These are phyloP conservation scores for Hypseocharis bilobata DNA, from an alignment of 441 rosid species.

Conservation along the genomic window DNA sequence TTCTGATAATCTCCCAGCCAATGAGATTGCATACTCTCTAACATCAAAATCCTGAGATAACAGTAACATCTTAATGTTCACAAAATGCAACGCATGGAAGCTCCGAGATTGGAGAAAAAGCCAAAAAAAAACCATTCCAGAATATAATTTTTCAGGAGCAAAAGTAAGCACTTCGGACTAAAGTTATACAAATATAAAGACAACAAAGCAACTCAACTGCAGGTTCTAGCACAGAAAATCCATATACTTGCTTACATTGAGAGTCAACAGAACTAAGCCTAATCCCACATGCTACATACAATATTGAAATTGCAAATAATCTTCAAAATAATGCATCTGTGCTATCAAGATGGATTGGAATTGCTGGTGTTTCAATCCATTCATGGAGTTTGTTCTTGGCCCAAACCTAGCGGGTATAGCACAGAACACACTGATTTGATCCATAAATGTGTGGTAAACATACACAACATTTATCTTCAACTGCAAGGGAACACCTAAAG, in stretches of 20 bases:
- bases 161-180: not conserved
- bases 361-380: not conserved
- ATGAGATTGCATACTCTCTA: slow-evolving; percentile 90
- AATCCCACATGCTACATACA: not conserved
- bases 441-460: not conserved
- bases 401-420: not conserved
- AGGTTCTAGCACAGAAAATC: not conserved
- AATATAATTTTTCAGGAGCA: not conserved
- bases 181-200: not conserved
- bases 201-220: slow-evolving; percentile 7
- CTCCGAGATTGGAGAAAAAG: slow-evolving; percentile 9
- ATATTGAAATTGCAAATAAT: not conserved
- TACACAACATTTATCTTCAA: not conserved
- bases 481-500: not conserved
- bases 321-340: not conserved
- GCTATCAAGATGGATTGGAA: not conserved
- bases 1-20: slow-evolving; percentile 96
- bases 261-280: not conserved
- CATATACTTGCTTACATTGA: not conserved
- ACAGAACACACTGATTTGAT: not conserved
- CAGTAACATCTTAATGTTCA: slow-evolving; percentile 18
- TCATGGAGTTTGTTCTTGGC: not conserved
- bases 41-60: slow-evolving; percentile 83
- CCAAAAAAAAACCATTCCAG: not conserved
- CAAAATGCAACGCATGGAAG: slow-evolving; percentile 8